A percentile compares a stretch with the other conserved stretches of the same genome.
Evolutionary conservation across 352 stramenopile species (phyloP).

Genomic region (Globisporangium mamillatum): DNA sequence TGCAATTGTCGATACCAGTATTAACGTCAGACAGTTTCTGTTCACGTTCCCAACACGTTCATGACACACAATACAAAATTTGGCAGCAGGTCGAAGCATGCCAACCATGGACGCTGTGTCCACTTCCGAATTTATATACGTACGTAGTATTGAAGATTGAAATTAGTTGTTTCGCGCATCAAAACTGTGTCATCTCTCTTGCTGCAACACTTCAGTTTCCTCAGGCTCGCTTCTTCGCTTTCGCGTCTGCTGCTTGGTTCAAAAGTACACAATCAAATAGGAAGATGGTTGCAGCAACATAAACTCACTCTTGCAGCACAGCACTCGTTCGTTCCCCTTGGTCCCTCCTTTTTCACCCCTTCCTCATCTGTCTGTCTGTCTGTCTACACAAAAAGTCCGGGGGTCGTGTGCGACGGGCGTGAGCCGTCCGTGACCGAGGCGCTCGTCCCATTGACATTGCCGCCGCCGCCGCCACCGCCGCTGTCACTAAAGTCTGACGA

Average conservation of each 20-base stretch:
- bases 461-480: background rate
- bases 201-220: background rate
- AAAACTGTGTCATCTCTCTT: background rate
- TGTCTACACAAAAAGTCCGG: conserved; percentile 19
- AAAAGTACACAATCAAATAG: conserved; percentile 4
- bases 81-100: too few relatives aligned
- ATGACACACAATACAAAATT: too few relatives aligned
- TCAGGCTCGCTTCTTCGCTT: background rate
- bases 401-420: conserved; percentile 8
- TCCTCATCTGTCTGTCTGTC: background rate
- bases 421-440: conserved; percentile 29
- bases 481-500: conserved; percentile 56
- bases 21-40: too few relatives aligned
- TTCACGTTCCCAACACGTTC: too few relatives aligned
- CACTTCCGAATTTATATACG: background rate
- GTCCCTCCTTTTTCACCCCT: background rate
- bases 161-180: background rate
- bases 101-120: too few relatives aligned
- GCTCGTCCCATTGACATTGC: background rate
- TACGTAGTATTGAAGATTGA: background rate
- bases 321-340: background rate
- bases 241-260: background rate
- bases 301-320: background rate
- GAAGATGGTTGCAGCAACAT: background rate
- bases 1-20: too few relatives aligned